A percentile compares a stretch with the other conserved stretches of the same genome.
phyloP scores from a whole-genome alignment of 2,329 filamentous ascomycete genomes.

The Xylaria sp. region DNA sequence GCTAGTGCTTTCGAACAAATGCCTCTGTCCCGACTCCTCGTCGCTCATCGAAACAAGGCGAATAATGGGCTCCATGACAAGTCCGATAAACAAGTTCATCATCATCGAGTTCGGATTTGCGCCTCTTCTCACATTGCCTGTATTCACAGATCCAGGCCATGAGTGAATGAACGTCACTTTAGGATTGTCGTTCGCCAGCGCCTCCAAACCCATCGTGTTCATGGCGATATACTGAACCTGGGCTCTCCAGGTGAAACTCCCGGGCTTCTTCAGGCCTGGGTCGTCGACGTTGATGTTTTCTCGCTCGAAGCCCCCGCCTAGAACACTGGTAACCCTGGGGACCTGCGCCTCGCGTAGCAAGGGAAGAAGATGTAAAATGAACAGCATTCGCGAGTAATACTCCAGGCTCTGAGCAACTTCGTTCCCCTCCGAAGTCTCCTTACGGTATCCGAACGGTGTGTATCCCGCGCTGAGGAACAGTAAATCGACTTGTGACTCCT shows the following conservation, averaged over 20 bases:
- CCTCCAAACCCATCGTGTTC: slow-evolving; percentile 45
- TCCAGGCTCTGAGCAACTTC: slow-evolving; percentile 55
- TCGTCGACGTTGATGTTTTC: slow-evolving; percentile 49
- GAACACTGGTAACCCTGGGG: slow-evolving; percentile 52
- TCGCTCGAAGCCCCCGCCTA: slow-evolving; percentile 51
- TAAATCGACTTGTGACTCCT: slow-evolving; percentile 55
- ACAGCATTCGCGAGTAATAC: slow-evolving; percentile 59
- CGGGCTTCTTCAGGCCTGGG: slow-evolving; percentile 50
- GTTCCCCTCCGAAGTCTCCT: slow-evolving; percentile 56
- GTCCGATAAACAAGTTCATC: slow-evolving; percentile 49
- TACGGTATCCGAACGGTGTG: slow-evolving; percentile 53
- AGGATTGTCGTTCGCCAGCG: slow-evolving; percentile 27
- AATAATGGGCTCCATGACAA: slow-evolving; percentile 51
- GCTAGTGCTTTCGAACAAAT: slow-evolving; percentile 53
- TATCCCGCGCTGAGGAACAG: slow-evolving; percentile 59
- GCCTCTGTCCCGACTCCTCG: slow-evolving; percentile 51
- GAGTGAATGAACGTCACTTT: slow-evolving; percentile 43
- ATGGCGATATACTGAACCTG: slow-evolving; percentile 49
- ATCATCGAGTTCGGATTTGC: slow-evolving; percentile 43
- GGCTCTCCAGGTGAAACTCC: slow-evolving; percentile 48
- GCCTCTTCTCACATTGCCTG: slow-evolving; percentile 51
- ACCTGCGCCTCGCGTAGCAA: slow-evolving; percentile 49
- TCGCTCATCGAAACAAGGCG: slow-evolving; percentile 45
- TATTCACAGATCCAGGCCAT: slow-evolving; percentile 52
- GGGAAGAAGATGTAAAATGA: slow-evolving; percentile 55